Percentiles rank a stretch among this genome's conserved stretches.
Evolutionary conservation across 1,284 basidiomycete species (phyloP).

Genomic region (Naganishia sp.): DNA sequence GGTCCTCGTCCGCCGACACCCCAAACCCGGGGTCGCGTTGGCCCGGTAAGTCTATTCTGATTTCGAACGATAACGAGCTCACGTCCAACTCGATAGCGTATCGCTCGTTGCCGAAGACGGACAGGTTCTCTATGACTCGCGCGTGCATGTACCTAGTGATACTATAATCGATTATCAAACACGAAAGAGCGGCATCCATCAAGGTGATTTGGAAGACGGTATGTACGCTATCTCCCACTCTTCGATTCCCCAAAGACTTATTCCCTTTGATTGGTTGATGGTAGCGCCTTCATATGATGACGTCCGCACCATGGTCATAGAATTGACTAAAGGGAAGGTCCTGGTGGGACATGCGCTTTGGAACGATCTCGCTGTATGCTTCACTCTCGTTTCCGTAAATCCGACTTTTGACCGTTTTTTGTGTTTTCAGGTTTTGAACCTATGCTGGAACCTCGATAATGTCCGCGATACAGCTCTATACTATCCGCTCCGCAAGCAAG

Average conservation of each 20-base stretch:
- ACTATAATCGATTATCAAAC: conserved; percentile 59
- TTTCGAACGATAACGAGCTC: neutral
- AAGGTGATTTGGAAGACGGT: conserved; percentile 55
- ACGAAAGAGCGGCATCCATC: conserved; percentile 56
- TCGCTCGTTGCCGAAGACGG: conserved; percentile 58
- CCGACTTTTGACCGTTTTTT: too few species aligned
- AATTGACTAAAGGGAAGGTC: conserved; percentile 73
- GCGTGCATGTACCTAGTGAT: conserved; percentile 55
- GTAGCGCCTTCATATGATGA: conserved; percentile 75
- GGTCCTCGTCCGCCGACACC: conserved; percentile 34
- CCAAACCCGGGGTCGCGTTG: conserved; percentile 37
- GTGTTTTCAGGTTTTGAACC: conserved; percentile 51
- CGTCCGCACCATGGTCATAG: conserved; percentile 73
- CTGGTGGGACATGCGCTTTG: conserved; percentile 88
- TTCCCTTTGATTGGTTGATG: too few species aligned
- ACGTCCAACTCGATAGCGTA: conserved; percentile 37
- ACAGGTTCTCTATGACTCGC: conserved; percentile 54
- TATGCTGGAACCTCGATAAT: conserved; percentile 56
- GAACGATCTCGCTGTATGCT: conserved; percentile 77
- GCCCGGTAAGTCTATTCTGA: conserved; percentile 33
- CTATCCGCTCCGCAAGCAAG: conserved; percentile 51
- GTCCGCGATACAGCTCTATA: conserved; percentile 59
- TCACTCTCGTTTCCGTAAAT: neutral
- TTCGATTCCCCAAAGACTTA: too few species aligned
- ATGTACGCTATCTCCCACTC: conserved; percentile 26